Percentiles rank a stretch among this genome's conserved stretches.
phyloP scores from a whole-genome alignment of 805 yeast genomes.

The Dipodascus geniculatus region DNA sequence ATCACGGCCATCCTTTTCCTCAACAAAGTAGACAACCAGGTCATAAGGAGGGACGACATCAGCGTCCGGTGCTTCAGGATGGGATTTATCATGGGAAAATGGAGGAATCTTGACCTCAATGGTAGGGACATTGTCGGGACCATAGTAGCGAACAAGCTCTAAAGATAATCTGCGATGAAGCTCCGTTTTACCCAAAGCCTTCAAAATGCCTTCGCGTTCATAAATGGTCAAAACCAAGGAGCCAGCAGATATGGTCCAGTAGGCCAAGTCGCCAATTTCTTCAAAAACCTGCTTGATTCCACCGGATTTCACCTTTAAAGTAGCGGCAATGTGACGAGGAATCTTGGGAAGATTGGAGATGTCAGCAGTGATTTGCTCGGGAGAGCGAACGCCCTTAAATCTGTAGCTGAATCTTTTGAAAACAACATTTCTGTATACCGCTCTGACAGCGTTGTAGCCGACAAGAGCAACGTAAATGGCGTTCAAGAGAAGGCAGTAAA shows the following conservation, averaged over 20 bases:
- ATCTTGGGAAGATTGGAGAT: conserved; percentile 60
- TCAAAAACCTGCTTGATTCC: conserved; percentile 74
- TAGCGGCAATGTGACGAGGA: conserved; percentile 65
- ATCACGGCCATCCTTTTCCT: conserved; percentile 76
- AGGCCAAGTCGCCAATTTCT: conserved; percentile 62
- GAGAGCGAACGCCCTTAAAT: conserved; percentile 34
- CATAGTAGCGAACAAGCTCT: conserved; percentile 62
- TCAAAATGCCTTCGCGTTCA: conserved; percentile 65
- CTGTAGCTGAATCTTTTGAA: background rate
- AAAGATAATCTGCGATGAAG: conserved; percentile 44
- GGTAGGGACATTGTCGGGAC: conserved; percentile 52
- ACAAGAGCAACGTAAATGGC: background rate
- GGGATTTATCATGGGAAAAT: conserved; percentile 6
- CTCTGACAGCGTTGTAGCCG: background rate
- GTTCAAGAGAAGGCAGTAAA: background rate
- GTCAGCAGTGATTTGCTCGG: conserved; percentile 78
- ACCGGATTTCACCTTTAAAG: conserved; percentile 73
- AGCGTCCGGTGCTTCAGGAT: conserved; percentile 3
- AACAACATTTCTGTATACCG: background rate
- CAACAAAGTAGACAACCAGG: conserved; percentile 54
- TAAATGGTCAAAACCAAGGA: conserved; percentile 59
- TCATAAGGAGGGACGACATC: conserved; percentile 10
- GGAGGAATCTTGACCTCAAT: conserved; percentile 60
- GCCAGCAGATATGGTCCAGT: conserved; percentile 91
- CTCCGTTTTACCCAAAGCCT: conserved; percentile 26